Percentiles rank a stretch among this genome's conserved stretches.
phyloP scores from a whole-genome alignment of 2,329 filamentous ascomycete genomes.

The Cordyceps sp. region DNA sequence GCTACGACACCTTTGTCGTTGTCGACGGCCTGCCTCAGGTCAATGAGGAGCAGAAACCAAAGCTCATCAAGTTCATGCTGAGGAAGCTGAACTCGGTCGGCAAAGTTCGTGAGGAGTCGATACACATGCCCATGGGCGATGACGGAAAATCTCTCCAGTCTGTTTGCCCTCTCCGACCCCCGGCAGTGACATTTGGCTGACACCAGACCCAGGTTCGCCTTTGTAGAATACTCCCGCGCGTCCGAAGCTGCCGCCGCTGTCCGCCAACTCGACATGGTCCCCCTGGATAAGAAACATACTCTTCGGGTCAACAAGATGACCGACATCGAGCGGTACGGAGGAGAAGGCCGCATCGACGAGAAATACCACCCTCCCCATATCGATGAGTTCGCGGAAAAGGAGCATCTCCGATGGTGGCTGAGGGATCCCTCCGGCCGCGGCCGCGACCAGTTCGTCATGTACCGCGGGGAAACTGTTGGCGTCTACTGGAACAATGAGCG shows the following conservation, averaged over 20 bases:
- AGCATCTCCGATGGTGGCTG: conserved; percentile 88
- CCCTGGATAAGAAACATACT: conserved; percentile 94
- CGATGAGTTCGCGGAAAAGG: conserved; percentile 75
- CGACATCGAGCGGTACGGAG: conserved; percentile 89
- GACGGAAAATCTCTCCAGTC: conserved; percentile 77
- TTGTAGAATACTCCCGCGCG: conserved; percentile 86
- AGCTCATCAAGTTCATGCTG: conserved; percentile 89
- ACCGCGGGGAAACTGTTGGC: conserved; percentile 76
- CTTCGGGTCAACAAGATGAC: conserved; percentile 95
- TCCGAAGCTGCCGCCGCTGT: conserved; percentile 81
- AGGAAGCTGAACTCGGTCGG: conserved; percentile 83
- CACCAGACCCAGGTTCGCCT: conserved; percentile 55
- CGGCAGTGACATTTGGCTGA: conserved; percentile 3
- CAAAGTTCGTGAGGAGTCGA: conserved; percentile 66
- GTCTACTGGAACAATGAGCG: conserved; percentile 98
- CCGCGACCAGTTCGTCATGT: conserved; percentile 92
- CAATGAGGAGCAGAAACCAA: conserved; percentile 76
- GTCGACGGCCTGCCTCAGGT: conserved; percentile 87
- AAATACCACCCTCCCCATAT: conserved; percentile 72
- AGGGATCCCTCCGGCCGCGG: conserved; percentile 64
- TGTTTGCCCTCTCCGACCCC: conserved; percentile 11
- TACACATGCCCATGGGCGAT: conserved; percentile 89
- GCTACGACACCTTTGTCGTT: conserved; percentile 90
- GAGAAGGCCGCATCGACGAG: conserved; percentile 85
- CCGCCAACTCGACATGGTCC: conserved; percentile 69